Conservation (phyloP, 768 basidiomycete species). For the Xerocomellus dryophilus region DNA sequence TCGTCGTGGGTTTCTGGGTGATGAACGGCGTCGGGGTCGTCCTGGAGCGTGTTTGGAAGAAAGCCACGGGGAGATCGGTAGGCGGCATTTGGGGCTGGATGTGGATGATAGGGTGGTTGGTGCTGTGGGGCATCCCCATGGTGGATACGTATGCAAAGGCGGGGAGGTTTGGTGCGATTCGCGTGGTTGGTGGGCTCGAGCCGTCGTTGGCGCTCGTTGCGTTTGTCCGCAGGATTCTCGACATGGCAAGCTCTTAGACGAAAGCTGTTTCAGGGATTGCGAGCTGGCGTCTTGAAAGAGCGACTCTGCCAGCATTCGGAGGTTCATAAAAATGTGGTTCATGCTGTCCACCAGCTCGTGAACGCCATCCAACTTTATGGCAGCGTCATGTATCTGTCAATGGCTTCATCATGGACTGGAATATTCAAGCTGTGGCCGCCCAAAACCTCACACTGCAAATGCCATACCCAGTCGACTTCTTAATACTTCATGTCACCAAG, state of each 20-base stretch:
- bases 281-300: no score
- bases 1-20: conserved; percentile 50
- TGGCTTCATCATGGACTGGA: no score
- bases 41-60: conserved; percentile 47
- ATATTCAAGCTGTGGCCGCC: no score
- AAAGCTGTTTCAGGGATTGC: no score
- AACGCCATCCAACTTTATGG: no score
- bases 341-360: no score
- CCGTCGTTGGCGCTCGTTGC: conserved; percentile 30
- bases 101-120: conserved; percentile 51
- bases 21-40: conserved; percentile 54
- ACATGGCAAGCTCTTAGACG: neutral
- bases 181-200: conserved; percentile 11
- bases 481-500: no score
- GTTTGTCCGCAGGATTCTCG: neutral
- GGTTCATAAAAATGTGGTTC: no score
- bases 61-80: conserved; percentile 40
- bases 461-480: no score
- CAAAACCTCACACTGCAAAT: no score
- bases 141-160: conserved; percentile 35
- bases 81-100: conserved; percentile 45
- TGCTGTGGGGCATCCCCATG: conserved; percentile 45
- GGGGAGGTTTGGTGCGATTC: conserved; percentile 14
- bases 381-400: no score
- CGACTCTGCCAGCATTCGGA: no score